These are phyloP conservation scores for Macrophomina tecta DNA, from an alignment of 2,329 filamentous ascomycete species.

Conservation along the genomic window DNA sequence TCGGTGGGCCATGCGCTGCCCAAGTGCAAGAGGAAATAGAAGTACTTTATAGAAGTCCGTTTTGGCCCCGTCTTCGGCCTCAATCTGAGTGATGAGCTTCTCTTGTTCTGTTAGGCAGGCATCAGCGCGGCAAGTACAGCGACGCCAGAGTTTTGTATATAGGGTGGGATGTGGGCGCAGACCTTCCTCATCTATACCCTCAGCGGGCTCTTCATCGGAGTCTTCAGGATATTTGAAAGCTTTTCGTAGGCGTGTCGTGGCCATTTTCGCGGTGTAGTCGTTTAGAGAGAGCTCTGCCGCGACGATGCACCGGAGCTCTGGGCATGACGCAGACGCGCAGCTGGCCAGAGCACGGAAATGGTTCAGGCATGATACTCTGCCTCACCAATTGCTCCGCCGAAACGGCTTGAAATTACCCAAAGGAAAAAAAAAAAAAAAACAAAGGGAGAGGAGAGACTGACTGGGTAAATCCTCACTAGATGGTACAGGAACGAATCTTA, in stretches of 20 bases:
- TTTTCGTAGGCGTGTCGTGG: constrained; percentile 70
- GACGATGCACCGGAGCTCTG: constrained; percentile 5
- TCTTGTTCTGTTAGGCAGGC: constrained; percentile 64
- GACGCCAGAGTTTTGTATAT: not conserved
- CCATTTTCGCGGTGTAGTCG: constrained; percentile 44
- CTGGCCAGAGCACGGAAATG: not conserved
- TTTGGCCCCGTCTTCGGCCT: constrained; percentile 56
- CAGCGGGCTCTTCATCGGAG: constrained; percentile 60
- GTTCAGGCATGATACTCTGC: not conserved
- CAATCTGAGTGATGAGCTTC: constrained; percentile 62
- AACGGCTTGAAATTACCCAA: too few relatives aligned
- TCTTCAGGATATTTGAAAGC: constrained; percentile 78
- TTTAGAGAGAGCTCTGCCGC: not conserved
- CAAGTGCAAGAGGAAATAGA: constrained; percentile 31
- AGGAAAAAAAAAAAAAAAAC: too few relatives aligned
- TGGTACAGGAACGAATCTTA: not conserved
- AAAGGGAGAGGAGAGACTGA: too few relatives aligned
- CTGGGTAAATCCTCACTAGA: too few relatives aligned
- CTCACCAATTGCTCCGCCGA: too few relatives aligned
- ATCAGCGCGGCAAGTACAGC: constrained; percentile 24
- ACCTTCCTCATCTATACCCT: constrained; percentile 80
- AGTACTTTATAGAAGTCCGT: constrained; percentile 41
- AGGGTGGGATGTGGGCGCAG: constrained; percentile 28
- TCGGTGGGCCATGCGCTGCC: not conserved
- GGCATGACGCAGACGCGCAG: constrained; percentile 26